phyloP scores from a whole-genome alignment of 169 alveolate species.

The Sarcocystis neurona region DNA sequence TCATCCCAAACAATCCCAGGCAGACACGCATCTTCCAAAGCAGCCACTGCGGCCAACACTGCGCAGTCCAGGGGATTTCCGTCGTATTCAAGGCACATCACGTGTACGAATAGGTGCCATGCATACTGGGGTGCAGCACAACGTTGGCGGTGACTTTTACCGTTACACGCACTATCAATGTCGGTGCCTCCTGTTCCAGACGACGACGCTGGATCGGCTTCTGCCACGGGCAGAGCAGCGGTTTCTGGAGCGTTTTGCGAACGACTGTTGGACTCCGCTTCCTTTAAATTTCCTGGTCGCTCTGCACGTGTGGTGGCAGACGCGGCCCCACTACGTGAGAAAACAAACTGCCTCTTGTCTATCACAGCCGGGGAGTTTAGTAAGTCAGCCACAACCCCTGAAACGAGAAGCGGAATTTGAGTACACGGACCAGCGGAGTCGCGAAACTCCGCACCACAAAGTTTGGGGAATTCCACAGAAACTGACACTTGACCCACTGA shows the following conservation, averaged over 20 bases:
- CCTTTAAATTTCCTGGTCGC: no score
- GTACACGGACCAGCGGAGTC: background rate
- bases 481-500: background rate
- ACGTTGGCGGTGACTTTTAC: no score
- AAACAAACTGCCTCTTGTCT: background rate
- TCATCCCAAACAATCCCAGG: conserved; percentile 5
- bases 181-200: background rate
- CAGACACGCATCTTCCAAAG: background rate
- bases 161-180: no score
- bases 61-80: conserved; percentile 21
- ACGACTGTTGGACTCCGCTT: no score
- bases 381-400: background rate
- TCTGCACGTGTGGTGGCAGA: no score
- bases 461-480: background rate
- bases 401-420: background rate
- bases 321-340: background rate
- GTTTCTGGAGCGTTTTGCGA: background rate
- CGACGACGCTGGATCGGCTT: background rate
- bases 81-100: conserved; percentile 41
- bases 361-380: background rate
- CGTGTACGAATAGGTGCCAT: background rate
- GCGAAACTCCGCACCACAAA: conserved; percentile 3
- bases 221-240: background rate
- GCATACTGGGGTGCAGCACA: background rate
- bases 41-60: conserved; percentile 34